Percentiles rank a stretch among this genome's conserved stretches.
phyloP scores from a whole-genome alignment of 768 basidiomycete species.

The Kwoniella mangroviensis region DNA sequence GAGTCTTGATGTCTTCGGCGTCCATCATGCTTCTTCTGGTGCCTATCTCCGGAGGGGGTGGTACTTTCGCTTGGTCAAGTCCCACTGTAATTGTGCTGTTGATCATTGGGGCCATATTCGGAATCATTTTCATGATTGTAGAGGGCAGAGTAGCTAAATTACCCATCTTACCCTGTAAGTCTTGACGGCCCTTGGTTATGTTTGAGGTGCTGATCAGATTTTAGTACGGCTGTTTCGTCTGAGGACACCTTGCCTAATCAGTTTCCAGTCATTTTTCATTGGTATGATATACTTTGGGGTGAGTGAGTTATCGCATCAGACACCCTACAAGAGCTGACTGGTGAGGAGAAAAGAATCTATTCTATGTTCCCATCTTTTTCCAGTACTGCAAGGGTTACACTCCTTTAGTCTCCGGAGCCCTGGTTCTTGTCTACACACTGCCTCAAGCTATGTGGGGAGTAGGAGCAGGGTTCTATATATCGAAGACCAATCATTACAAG shows the following conservation, averaged over 20 bases:
- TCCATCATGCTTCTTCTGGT: conserved; percentile 44
- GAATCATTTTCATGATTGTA: conserved; percentile 29
- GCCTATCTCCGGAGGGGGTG: conserved; percentile 48
- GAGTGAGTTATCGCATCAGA: neutral
- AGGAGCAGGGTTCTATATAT: conserved; percentile 39
- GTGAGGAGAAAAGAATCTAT: conserved; percentile 37
- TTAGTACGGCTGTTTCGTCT: conserved; percentile 37
- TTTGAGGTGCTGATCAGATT: neutral
- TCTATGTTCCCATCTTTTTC: conserved; percentile 46
- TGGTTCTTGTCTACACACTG: conserved; percentile 49
- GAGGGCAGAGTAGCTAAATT: conserved; percentile 35
- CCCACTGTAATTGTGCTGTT: conserved; percentile 42
- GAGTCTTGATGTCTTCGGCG: conserved; percentile 41
- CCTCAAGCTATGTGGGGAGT: conserved; percentile 39
- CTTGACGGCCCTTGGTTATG: neutral
- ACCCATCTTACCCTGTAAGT: conserved; percentile 46
- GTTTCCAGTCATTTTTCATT: conserved; percentile 49
- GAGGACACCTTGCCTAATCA: conserved; percentile 35
- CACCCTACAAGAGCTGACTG: neutral
- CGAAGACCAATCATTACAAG: conserved; percentile 47
- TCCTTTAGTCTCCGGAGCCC: conserved; percentile 42
- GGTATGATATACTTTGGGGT: conserved; percentile 52
- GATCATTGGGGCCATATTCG: conserved; percentile 24
- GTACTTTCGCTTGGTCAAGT: conserved; percentile 39
- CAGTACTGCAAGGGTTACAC: conserved; percentile 47